Percentiles rank a stretch among this genome's conserved stretches.
These are phyloP conservation scores for Phalaenopsis aphrodite DNA, from an alignment of 106 monocot species.

Conservation along the genomic window DNA sequence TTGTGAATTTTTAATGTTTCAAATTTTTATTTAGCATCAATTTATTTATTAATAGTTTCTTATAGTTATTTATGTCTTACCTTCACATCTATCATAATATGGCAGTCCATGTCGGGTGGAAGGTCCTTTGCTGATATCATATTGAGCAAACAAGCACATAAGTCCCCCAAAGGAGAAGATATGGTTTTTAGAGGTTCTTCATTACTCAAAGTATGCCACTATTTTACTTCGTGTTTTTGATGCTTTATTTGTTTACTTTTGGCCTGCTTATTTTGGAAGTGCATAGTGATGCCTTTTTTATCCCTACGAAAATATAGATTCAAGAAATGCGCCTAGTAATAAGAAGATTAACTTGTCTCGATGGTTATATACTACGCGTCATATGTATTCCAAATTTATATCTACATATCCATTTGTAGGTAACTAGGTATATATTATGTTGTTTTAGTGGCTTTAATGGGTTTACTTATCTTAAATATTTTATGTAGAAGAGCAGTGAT, in stretches of 20 bases:
- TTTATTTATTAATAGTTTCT: background rate
- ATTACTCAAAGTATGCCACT: slow-evolving; percentile 56
- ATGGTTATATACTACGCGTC: too few relatives aligned
- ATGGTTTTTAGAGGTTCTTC: slow-evolving; percentile 38
- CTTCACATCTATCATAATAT: slow-evolving; percentile 7
- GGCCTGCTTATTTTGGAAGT: too few relatives aligned
- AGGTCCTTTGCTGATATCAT: slow-evolving; percentile 83
- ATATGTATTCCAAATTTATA: too few relatives aligned
- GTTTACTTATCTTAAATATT: too few relatives aligned
- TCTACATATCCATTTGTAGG: too few relatives aligned
- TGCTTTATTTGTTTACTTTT: background rate
- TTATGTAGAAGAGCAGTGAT: too few relatives aligned
- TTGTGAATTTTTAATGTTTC: background rate
- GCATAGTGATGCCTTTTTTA: too few relatives aligned
- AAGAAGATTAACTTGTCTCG: too few relatives aligned
- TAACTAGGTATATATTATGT: too few relatives aligned
- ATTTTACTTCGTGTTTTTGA: background rate
- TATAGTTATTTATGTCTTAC: background rate
- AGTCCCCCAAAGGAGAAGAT: slow-evolving; percentile 16
- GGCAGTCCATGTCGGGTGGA: slow-evolving; percentile 92
- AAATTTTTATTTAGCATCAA: background rate
- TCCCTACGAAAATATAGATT: too few relatives aligned
- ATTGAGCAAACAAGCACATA: slow-evolving; percentile 21
- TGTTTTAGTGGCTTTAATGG: too few relatives aligned
- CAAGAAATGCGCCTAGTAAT: too few relatives aligned